phyloP scores from a whole-genome alignment of 2,329 filamentous ascomycete species.

The Nemania diffusa region DNA sequence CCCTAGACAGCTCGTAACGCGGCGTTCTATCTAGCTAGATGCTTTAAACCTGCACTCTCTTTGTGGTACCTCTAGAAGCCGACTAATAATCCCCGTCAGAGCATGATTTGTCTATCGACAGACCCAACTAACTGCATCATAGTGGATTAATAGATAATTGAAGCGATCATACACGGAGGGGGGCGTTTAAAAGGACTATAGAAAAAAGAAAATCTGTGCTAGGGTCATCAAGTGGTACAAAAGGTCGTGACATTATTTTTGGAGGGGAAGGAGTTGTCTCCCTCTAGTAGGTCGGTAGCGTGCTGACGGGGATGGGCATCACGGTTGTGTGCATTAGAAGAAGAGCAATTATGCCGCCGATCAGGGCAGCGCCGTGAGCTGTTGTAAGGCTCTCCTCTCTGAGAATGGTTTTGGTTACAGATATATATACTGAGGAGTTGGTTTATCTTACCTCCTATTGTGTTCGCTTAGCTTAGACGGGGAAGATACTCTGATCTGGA shows the following conservation, averaged over 20 bases:
- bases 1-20: no score
- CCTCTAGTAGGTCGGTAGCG: not conserved
- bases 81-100: no score
- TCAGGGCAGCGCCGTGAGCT: not conserved
- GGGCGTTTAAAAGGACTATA: not conserved
- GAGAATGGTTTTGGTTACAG: not conserved
- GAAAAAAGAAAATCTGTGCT: not conserved
- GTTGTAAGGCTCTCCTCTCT: not conserved
- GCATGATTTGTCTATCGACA: not conserved
- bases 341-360: not conserved
- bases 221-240: not conserved
- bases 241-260: not conserved
- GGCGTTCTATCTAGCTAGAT: not conserved
- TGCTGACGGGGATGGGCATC: not conserved
- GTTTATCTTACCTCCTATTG: not conserved
- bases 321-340: not conserved
- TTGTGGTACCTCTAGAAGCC: not conserved
- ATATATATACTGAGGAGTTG: not conserved
- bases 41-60: not conserved
- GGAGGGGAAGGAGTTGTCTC: not conserved
- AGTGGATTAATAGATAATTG: slow-evolving; percentile 14
- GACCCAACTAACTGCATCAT: slow-evolving; percentile 1
- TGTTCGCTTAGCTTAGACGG: not conserved
- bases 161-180: not conserved
- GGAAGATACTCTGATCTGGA: not conserved